These are phyloP conservation scores for Pichia sp. DNA, from an alignment of 1,139 yeast species.

Conservation along the genomic window DNA sequence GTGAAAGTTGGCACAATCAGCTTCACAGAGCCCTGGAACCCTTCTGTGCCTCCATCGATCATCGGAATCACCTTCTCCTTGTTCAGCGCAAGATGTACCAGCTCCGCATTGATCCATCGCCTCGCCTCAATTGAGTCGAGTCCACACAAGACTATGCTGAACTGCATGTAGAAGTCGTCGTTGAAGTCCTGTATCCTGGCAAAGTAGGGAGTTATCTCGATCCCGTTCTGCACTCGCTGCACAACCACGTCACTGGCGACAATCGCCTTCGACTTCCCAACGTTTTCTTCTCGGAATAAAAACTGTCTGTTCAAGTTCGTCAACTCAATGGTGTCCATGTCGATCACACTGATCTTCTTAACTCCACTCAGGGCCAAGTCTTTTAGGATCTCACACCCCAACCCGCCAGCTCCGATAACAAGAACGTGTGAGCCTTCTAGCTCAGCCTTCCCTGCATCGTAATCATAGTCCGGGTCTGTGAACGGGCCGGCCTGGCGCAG, in stretches of 20 bases:
- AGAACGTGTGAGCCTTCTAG: conserved; percentile 38
- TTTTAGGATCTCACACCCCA: conserved; percentile 91
- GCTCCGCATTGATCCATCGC: conserved; percentile 80
- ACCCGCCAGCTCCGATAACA: conserved; percentile 90
- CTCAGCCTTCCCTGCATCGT: conserved; percentile 23
- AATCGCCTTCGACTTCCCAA: conserved; percentile 76
- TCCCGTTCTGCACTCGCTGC: conserved; percentile 39
- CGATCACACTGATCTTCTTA: conserved; percentile 71
- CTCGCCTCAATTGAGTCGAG: conserved; percentile 88
- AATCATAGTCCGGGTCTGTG: conserved; percentile 30
- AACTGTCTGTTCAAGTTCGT: conserved; percentile 93
- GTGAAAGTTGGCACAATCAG: conserved; percentile 80
- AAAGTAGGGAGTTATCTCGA: conserved; percentile 53
- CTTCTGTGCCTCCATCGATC: conserved; percentile 96
- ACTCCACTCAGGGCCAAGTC: conserved; percentile 78
- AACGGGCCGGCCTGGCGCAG: conserved; percentile 27
- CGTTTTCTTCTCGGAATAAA: conserved; percentile 68
- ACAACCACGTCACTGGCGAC: conserved; percentile 67
- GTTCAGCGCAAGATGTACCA: conserved; percentile 42
- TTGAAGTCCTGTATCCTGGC: conserved; percentile 72
- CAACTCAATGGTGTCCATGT: conserved; percentile 92
- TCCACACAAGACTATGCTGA: conserved; percentile 81
- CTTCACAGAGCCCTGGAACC: conserved; percentile 88
- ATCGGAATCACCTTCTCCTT: conserved; percentile 59
- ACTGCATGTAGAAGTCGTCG: conserved; percentile 60